phyloP scores from a whole-genome alignment of 116 monocot genomes.

The Trichopus zeylanicus region DNA sequence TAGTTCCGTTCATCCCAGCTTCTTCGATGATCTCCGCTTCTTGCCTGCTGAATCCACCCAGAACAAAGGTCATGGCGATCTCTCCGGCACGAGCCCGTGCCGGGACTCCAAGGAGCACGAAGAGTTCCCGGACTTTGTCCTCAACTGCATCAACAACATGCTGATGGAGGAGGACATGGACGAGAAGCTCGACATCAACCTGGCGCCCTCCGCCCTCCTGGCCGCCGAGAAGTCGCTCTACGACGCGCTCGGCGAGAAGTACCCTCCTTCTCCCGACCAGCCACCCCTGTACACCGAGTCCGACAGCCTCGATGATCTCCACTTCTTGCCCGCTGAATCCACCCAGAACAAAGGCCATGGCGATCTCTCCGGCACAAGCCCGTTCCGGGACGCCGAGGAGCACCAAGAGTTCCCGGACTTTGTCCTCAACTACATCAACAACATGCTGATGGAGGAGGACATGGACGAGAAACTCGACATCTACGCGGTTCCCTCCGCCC shows the following conservation, averaged over 20 bases:
- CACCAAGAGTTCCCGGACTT: constrained; percentile 23
- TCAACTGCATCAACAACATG: constrained; percentile 35
- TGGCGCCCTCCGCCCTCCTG: constrained; percentile 19
- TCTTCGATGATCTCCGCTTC: too few relatives aligned
- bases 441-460: constrained; percentile 51
- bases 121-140: constrained; percentile 23
- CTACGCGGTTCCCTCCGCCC: constrained; percentile 17
- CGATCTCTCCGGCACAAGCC: not conserved
- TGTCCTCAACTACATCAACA: constrained; percentile 33
- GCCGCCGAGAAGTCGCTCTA: constrained; percentile 43
- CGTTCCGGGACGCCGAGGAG: not conserved
- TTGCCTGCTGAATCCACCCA: too few relatives aligned
- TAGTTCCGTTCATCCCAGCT: too few relatives aligned
- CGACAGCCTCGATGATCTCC: too few relatives aligned
- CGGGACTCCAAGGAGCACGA: too few relatives aligned
- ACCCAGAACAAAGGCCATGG: too few relatives aligned
- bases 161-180: constrained; percentile 52
- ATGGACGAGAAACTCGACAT: constrained; percentile 31
- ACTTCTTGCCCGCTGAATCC: too few relatives aligned
- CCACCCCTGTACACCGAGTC: constrained; percentile 9
- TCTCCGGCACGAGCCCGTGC: not conserved
- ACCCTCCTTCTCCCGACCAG: constrained; percentile 2
- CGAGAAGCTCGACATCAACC: constrained; percentile 27
- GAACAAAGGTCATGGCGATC: not conserved
- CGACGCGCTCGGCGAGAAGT: constrained; percentile 27